Conservation (phyloP, 139 green algal species). For the Pseudopediastrum boryanum region DNA sequence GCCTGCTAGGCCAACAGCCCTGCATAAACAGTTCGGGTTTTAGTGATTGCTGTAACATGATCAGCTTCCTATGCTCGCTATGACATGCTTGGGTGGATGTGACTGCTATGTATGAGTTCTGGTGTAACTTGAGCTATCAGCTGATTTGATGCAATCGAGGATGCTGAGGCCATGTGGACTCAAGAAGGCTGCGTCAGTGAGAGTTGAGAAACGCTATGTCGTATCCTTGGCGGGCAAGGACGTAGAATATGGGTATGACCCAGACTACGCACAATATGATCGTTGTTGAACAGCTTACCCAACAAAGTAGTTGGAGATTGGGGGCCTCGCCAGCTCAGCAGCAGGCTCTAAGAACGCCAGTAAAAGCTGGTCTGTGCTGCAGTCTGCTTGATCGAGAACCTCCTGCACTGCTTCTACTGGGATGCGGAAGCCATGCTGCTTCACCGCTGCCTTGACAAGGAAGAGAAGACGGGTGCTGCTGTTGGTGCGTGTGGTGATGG, state of each 20-base stretch:
- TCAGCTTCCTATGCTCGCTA: slow-evolving; percentile 18
- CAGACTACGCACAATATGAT: not conserved
- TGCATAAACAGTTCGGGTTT: slow-evolving; percentile 53
- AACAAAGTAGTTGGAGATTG: slow-evolving; percentile 79
- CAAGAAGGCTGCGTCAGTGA: not conserved
- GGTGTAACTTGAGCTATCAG: not conserved
- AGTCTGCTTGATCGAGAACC: slow-evolving; percentile 41
- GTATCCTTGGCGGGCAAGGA: not conserved
- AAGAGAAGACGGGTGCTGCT: not conserved
- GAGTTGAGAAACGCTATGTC: not conserved
- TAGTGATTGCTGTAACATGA: not conserved
- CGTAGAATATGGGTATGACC: not conserved
- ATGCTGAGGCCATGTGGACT: not conserved
- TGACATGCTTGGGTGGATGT: not conserved
- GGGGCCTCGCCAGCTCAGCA: slow-evolving; percentile 62
- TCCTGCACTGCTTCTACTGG: slow-evolving; percentile 46
- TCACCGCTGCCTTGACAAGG: not conserved
- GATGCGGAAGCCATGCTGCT: slow-evolving; percentile 36
- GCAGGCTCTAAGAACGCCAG: slow-evolving; percentile 66
- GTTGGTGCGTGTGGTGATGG: not conserved
- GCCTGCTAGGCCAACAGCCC: slow-evolving; percentile 72
- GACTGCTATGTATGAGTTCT: not conserved
- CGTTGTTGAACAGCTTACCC: slow-evolving; percentile 50
- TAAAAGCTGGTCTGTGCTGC: slow-evolving; percentile 63
- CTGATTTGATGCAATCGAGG: not conserved